These are phyloP conservation scores for Fusarium heterosporum DNA, from an alignment of 2,329 filamentous ascomycete genomes.

Conservation along the genomic window DNA sequence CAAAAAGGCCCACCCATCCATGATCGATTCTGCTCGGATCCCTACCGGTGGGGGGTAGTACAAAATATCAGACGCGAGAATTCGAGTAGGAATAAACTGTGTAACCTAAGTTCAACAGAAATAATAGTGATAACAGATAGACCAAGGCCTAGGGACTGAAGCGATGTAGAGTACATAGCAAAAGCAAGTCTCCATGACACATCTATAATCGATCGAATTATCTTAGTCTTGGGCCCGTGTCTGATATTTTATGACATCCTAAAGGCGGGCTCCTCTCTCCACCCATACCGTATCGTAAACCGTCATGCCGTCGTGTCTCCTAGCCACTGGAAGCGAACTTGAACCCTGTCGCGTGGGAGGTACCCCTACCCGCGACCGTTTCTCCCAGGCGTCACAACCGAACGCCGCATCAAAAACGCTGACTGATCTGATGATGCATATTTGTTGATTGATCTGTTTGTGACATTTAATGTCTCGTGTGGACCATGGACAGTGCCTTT, in stretches of 20 bases:
- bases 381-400: conserved; percentile 25
- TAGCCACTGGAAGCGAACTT: conserved; percentile 42
- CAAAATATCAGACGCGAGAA: too few species aligned
- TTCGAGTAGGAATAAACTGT: too few species aligned
- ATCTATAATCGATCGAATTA: conserved; percentile 47
- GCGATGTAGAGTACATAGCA: too few species aligned
- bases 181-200: too few species aligned
- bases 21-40: too few species aligned
- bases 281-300: conserved; percentile 42
- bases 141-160: too few species aligned
- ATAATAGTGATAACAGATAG: too few species aligned
- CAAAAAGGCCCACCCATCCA: conserved; percentile 38
- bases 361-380: conserved; percentile 41
- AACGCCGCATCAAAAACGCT: conserved; percentile 29
- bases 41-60: too few species aligned
- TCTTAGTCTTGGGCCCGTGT: too few species aligned
- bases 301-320: conserved; percentile 36
- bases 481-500: background rate
- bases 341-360: conserved; percentile 34
- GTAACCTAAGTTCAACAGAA: too few species aligned
- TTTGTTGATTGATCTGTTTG: conserved; percentile 23
- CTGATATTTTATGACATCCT: too few species aligned
- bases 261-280: conserved; percentile 30
- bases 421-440: conserved; percentile 21
- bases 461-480: conserved; percentile 13